These are phyloP conservation scores for Dalechampia spathulata DNA, from an alignment of 441 rosid genomes.

Conservation along the genomic window DNA sequence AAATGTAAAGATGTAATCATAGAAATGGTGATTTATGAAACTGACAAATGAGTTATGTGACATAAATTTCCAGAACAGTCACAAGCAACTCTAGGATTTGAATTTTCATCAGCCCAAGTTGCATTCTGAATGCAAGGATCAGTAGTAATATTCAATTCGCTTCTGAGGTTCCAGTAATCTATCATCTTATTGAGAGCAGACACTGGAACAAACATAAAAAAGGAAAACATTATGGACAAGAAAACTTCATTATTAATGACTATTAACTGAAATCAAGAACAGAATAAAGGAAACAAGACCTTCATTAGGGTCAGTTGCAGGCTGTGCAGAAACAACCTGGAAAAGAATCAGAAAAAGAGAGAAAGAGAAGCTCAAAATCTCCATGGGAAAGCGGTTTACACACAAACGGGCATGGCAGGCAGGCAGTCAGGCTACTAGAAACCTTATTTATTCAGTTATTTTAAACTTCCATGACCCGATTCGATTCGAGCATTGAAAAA, in stretches of 20 bases:
- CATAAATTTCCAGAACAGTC: constrained; percentile 34
- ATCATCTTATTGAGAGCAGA: constrained; percentile 37
- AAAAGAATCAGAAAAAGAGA: constrained; percentile 18
- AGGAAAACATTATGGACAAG: not conserved
- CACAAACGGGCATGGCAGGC: constrained; percentile 7
- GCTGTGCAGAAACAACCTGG: constrained; percentile 35
- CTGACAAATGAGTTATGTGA: constrained; percentile 44
- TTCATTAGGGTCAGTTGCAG: constrained; percentile 35
- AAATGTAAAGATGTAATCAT: not conserved
- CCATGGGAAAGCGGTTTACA: constrained; percentile 21
- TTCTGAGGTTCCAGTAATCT: constrained; percentile 40
- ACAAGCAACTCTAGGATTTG: constrained; percentile 45
- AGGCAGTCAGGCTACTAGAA: too few relatives aligned
- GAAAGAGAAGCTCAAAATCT: constrained; percentile 20
- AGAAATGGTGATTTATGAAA: constrained; percentile 1
- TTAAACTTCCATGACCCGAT: too few relatives aligned
- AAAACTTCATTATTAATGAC: too few relatives aligned
- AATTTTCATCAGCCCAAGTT: constrained; percentile 26
- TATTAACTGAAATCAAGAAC: too few relatives aligned
- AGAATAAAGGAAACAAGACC: constrained; percentile 18
- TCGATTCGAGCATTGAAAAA: too few relatives aligned
- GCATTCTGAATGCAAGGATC: constrained; percentile 42
- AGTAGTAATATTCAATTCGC: constrained; percentile 26
- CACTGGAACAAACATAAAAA: constrained; percentile 22
- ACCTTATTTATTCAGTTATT: too few relatives aligned